Conservation (phyloP, 177 flowering plant species). For the Vitis hybrid region DNA sequence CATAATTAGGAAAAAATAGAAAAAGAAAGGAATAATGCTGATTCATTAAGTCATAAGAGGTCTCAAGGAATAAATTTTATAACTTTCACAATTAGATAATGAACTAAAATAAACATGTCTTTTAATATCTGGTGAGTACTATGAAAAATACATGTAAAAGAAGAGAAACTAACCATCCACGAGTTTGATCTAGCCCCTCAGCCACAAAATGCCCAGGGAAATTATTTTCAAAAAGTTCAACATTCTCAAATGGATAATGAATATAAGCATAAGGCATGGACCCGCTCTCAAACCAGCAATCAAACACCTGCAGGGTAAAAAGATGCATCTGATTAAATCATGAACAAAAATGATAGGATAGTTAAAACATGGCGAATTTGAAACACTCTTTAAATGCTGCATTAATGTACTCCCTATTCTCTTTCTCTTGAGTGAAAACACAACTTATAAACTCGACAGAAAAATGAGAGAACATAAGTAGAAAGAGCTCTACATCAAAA, state of each 20-base stretch:
- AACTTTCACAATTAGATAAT: neutral
- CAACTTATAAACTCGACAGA: too few relatives aligned
- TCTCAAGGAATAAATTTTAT: too few relatives aligned
- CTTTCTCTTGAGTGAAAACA: too few relatives aligned
- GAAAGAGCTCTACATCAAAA: too few relatives aligned
- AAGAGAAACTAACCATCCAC: constrained; percentile 80
- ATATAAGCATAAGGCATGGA: constrained; percentile 98
- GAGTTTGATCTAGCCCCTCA: constrained; percentile 99
- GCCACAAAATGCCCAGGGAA: constrained; percentile 99
- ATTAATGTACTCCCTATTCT: too few relatives aligned
- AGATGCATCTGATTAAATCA: neutral
- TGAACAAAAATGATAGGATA: neutral
- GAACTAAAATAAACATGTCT: neutral
- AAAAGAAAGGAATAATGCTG: neutral
- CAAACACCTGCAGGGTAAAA: constrained; percentile 69
- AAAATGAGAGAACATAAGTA: too few relatives aligned
- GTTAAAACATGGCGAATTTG: too few relatives aligned
- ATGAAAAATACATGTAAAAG: neutral
- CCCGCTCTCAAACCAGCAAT: constrained; percentile 99
- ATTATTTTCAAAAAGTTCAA: constrained; percentile 82
- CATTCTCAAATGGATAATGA: constrained; percentile 97
- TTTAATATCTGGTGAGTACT: neutral
- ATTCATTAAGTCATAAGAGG: neutral
- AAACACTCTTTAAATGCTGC: too few relatives aligned
- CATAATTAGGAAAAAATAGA: neutral